These are phyloP conservation scores for Fusarium sp. DNA, from an alignment of 2,329 filamentous ascomycete species.

Conservation along the genomic window DNA sequence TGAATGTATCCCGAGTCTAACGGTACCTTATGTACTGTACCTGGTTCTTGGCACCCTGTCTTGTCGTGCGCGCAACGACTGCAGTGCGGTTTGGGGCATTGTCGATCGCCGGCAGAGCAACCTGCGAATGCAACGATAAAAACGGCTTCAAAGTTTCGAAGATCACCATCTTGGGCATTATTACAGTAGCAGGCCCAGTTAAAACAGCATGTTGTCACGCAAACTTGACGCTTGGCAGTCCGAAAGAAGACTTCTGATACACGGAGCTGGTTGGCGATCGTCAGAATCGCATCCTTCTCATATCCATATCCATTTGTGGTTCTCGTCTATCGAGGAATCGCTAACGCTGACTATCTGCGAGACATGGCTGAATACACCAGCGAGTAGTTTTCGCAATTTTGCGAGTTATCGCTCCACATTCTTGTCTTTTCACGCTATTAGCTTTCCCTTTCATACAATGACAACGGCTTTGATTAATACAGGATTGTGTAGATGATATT, in stretches of 20 bases:
- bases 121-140: conserved; percentile 18
- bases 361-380: conserved; percentile 1
- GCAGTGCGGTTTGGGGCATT: conserved; percentile 6
- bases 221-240: conserved; percentile 5
- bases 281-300: conserved; percentile 21
- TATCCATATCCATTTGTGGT: conserved; percentile 5
- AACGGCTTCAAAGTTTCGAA: conserved; percentile 20
- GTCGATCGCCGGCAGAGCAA: conserved; percentile 27
- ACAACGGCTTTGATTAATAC: conserved; percentile 8
- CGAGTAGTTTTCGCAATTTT: conserved; percentile 5
- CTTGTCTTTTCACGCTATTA: conserved; percentile 7
- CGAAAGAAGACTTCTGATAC: conserved; percentile 4
- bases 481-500: conserved; percentile 11
- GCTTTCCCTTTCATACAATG: neutral
- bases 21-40: conserved; percentile 3
- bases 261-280: conserved; percentile 3
- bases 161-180: conserved; percentile 25
- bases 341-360: neutral
- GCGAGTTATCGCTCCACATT: conserved; percentile 17
- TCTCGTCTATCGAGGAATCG: neutral
- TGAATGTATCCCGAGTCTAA: conserved; percentile 21
- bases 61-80: conserved; percentile 23
- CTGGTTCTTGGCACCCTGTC: conserved; percentile 25
- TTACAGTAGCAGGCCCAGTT: conserved; percentile 7
- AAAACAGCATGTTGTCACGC: conserved; percentile 1